A percentile compares a stretch with the other conserved stretches of the same genome.
These are phyloP conservation scores for Alternaria sp. DNA, from an alignment of 2,329 filamentous ascomycete genomes.

Conservation along the genomic window DNA sequence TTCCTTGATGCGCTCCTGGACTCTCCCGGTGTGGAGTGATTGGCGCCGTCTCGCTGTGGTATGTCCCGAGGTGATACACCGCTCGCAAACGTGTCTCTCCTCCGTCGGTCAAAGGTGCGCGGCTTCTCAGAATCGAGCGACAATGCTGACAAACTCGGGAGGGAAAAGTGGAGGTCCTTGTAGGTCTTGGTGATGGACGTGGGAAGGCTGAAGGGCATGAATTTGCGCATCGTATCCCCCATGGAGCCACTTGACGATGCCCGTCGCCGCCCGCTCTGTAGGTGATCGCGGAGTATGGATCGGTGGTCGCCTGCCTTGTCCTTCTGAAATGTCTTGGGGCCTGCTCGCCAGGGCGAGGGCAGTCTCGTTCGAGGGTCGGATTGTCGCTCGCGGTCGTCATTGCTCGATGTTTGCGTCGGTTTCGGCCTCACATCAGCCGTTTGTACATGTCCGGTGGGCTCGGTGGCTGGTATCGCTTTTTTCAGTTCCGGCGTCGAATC, in stretches of 20 bases:
- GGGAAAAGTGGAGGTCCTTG: slow-evolving; percentile 48
- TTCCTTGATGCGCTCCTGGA: slow-evolving; percentile 12
- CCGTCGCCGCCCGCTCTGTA: slow-evolving; percentile 48
- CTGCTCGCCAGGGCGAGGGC: slow-evolving; percentile 58
- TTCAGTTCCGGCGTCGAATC: slow-evolving; percentile 11
- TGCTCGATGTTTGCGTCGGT: slow-evolving; percentile 7
- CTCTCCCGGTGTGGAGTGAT: slow-evolving; percentile 19
- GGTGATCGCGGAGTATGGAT: slow-evolving; percentile 50
- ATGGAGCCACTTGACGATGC: slow-evolving; percentile 51
- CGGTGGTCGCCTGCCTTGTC: slow-evolving; percentile 48
- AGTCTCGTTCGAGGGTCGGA: slow-evolving; percentile 38
- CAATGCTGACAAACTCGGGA: slow-evolving; percentile 45
- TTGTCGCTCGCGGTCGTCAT: slow-evolving; percentile 14
- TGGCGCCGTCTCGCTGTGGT: slow-evolving; percentile 35
- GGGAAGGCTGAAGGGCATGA: slow-evolving; percentile 49
- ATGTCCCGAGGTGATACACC: slow-evolving; percentile 15
- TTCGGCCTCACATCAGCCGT: not conserved
- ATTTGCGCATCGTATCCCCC: slow-evolving; percentile 48
- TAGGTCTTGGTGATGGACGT: slow-evolving; percentile 47
- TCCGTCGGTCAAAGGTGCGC: slow-evolving; percentile 19
- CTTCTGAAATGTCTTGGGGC: slow-evolving; percentile 45
- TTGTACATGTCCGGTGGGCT: not conserved
- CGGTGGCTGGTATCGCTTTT: not conserved
- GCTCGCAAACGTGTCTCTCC: slow-evolving; percentile 28
- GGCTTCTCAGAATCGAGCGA: slow-evolving; percentile 34